Percentiles rank a stretch among this genome's conserved stretches.
These are phyloP conservation scores for Stagonosporopsis chrysanthemi DNA, from an alignment of 2,329 filamentous ascomycete species.

Conservation along the genomic window DNA sequence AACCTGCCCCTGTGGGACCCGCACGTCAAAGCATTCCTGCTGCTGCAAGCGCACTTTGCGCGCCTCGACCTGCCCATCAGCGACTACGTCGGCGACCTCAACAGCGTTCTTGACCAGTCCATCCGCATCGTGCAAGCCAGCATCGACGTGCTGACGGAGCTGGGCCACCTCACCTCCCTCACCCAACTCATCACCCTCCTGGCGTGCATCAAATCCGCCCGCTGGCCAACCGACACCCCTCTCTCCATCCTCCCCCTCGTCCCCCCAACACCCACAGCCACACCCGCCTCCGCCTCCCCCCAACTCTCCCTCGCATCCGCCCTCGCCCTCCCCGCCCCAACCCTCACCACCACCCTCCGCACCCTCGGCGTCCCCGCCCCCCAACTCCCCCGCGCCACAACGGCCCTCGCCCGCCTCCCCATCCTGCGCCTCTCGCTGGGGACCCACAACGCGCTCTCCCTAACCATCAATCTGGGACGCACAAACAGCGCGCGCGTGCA, in stretches of 20 bases:
- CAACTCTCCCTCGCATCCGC: conserved; percentile 45
- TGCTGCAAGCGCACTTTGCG: conserved; percentile 94
- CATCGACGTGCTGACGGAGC: conserved; percentile 90
- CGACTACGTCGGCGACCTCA: conserved; percentile 96
- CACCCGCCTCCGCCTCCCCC: conserved; percentile 41
- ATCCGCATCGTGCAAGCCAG: conserved; percentile 96
- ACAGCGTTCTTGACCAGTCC: conserved; percentile 86
- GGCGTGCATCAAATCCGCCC: conserved; percentile 89
- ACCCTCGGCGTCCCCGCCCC: conserved; percentile 59
- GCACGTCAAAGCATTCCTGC: conserved; percentile 92
- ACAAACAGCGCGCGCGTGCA: conserved; percentile 62
- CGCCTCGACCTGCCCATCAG: conserved; percentile 91
- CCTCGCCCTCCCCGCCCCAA: conserved; percentile 32
- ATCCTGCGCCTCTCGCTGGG: conserved; percentile 69
- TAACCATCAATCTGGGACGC: conserved; percentile 71
- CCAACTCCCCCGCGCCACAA: conserved; percentile 60
- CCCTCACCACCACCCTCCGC: conserved; percentile 48
- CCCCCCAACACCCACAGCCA: conserved; percentile 51
- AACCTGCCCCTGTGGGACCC: conserved; percentile 96
- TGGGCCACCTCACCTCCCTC: conserved; percentile 81
- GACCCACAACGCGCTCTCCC: conserved; percentile 66
- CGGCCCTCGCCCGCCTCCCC: conserved; percentile 72
- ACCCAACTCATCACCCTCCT: conserved; percentile 83
- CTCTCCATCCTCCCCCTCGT: conserved; percentile 82
- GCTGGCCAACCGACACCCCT: conserved; percentile 85